Evolutionary conservation across 352 stramenopile species (phyloP).

Genomic region (Pythium periplocum): DNA sequence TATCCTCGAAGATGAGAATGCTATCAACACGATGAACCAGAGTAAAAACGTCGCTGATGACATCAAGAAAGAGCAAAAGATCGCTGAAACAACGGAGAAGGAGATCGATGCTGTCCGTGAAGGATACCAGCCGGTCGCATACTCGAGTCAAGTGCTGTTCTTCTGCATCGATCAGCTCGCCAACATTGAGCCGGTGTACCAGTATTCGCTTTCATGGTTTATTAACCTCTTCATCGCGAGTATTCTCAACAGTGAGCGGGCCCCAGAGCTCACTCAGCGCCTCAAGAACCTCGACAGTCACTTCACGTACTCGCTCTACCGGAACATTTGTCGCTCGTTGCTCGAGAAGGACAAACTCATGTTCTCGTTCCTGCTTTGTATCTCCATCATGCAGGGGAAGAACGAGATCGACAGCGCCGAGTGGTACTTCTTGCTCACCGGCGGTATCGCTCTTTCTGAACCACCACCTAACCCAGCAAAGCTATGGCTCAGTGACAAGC

Average conservation of each 20-base stretch:
- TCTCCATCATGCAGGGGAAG: slow-evolving; percentile 82
- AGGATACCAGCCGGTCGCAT: slow-evolving; percentile 86
- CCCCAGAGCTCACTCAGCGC: slow-evolving; percentile 62
- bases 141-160: slow-evolving; percentile 91
- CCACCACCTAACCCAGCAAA: slow-evolving; percentile 88
- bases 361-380: slow-evolving; percentile 89
- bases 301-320: slow-evolving; percentile 91
- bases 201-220: slow-evolving; percentile 92
- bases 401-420: slow-evolving; percentile 76
- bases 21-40: slow-evolving; percentile 92
- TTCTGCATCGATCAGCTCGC: slow-evolving; percentile 93
- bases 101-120: slow-evolving; percentile 88
- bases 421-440: slow-evolving; percentile 94
- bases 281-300: slow-evolving; percentile 82
- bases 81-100: slow-evolving; percentile 87
- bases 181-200: slow-evolving; percentile 93
- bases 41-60: slow-evolving; percentile 88
- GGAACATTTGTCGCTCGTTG: slow-evolving; percentile 90
- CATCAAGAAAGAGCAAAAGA: slow-evolving; percentile 90
- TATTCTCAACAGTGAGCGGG: slow-evolving; percentile 82
- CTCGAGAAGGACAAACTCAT: slow-evolving; percentile 94
- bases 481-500: slow-evolving; percentile 89
- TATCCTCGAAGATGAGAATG: slow-evolving; percentile 91
- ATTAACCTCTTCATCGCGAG: slow-evolving; percentile 89
- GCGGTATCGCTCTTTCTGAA: slow-evolving; percentile 85